Evolutionary conservation across 345 rosid species (phyloP).

Genomic region (rapeseed (Brassica napus)): DNA sequence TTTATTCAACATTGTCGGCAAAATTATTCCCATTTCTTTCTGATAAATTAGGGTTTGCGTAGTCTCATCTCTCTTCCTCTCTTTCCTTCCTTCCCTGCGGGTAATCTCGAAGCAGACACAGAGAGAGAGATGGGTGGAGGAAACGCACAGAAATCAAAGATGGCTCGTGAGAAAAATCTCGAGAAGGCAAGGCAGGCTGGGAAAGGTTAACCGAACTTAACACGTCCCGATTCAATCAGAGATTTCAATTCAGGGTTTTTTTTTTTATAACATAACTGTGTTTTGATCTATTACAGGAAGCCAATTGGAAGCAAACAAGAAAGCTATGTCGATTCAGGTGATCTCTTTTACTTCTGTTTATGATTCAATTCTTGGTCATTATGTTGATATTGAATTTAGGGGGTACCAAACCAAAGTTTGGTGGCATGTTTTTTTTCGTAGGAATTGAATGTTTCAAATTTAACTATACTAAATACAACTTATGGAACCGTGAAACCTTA

Average conservation of each 20-base stretch:
- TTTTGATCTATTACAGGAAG: constrained; percentile 62
- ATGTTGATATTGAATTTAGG: neutral
- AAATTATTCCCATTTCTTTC: neutral
- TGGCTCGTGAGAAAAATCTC: constrained; percentile 56
- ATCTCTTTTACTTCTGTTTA: neutral
- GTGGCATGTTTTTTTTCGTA: neutral
- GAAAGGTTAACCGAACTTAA: constrained; percentile 21
- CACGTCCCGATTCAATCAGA: neutral
- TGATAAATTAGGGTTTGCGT: constrained; percentile 37
- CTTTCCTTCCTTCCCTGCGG: neutral
- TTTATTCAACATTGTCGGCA: neutral
- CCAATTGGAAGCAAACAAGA: constrained; percentile 88
- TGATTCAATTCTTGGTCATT: neutral
- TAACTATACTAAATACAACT: neutral
- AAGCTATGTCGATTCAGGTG: constrained; percentile 94
- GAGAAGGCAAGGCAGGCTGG: constrained; percentile 49
- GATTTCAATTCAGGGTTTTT: neutral
- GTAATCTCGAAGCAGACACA: constrained; percentile 14
- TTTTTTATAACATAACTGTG: too few relatives aligned
- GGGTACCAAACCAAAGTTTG: too few relatives aligned
- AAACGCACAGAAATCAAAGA: constrained; percentile 55
- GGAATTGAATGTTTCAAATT: neutral
- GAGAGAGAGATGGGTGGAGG: constrained; percentile 55
- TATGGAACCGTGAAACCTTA: neutral
- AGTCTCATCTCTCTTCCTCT: constrained; percentile 1